These are phyloP conservation scores for Amyloporia xantha DNA, from an alignment of 768 basidiomycete species.

Conservation along the genomic window DNA sequence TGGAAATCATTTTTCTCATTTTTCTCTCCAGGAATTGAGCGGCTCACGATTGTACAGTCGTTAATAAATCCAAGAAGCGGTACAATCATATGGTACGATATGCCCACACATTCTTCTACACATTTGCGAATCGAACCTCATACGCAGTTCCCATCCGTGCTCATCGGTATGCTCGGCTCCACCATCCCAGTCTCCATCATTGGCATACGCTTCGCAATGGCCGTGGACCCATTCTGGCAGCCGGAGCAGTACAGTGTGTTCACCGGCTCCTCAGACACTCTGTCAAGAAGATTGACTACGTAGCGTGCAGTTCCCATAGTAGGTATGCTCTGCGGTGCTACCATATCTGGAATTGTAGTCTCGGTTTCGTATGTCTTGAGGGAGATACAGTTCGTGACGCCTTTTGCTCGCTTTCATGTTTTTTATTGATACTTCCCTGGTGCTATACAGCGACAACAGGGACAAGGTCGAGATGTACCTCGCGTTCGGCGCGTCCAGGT, in stretches of 20 bases:
- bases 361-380: constrained; percentile 64
- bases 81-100: constrained; percentile 62
- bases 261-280: not conserved
- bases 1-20: not conserved
- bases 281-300: too few species aligned
- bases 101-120: too few species aligned
- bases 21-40: not conserved
- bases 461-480: constrained; percentile 86
- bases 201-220: constrained; percentile 72
- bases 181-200: constrained; percentile 77
- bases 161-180: constrained; percentile 64
- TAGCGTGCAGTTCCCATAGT: constrained; percentile 80
- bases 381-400: constrained; percentile 56
- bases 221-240: constrained; percentile 71
- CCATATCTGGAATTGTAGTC: constrained; percentile 71
- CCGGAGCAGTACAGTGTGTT: constrained; percentile 72
- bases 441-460: constrained; percentile 54
- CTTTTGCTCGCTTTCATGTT: not conserved
- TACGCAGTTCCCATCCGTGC: constrained; percentile 56
- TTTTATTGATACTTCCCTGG: not conserved
- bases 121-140: not conserved
- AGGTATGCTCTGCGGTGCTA: constrained; percentile 81
- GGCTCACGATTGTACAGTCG: constrained; percentile 35
- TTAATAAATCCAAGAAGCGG: constrained; percentile 72
- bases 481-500: constrained; percentile 77